Conservation (phyloP, 177 flowering plant species). For the Vitis hybrid region DNA sequence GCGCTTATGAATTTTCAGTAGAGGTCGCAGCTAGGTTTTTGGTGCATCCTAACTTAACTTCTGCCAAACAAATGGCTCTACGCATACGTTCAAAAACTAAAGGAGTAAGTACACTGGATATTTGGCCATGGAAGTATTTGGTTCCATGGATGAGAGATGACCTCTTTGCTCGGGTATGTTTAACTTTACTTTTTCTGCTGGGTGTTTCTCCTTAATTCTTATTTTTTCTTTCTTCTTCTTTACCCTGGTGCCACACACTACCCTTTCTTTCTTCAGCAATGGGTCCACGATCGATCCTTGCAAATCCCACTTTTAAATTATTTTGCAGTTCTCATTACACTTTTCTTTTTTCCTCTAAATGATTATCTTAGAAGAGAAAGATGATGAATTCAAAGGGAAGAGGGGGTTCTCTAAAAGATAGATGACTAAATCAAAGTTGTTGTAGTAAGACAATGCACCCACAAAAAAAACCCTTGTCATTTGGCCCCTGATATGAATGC, state of each 20-base stretch:
- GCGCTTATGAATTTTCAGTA: constrained; percentile 90
- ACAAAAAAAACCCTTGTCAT: no score
- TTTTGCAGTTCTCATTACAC: no score
- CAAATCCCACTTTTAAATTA: no score
- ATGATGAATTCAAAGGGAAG: no score
- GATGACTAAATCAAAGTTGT: no score
- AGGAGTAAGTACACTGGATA: constrained; percentile 84
- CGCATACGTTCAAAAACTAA: constrained; percentile 47
- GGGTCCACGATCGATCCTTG: no score
- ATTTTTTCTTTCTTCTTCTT: not conserved
- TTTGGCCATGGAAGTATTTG: constrained; percentile 99
- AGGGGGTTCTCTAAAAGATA: no score
- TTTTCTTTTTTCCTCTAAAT: no score
- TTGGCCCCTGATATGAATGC: no score
- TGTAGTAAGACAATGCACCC: no score
- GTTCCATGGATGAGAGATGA: constrained; percentile 99
- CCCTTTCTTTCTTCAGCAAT: no score
- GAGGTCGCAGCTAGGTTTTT: constrained; percentile 96
- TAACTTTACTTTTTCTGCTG: not conserved
- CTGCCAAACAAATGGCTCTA: constrained; percentile 59
- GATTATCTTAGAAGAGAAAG: no score
- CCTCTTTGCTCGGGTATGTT: constrained; percentile 81
- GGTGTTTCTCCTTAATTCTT: not conserved
- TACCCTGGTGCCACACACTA: not conserved
- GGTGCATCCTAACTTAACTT: constrained; percentile 84